Evolutionary conservation across 2,329 filamentous ascomycete species (phyloP), one percentile per base, ranked within the genome.

Genomic region (Elsinoe arachidis): DNA sequence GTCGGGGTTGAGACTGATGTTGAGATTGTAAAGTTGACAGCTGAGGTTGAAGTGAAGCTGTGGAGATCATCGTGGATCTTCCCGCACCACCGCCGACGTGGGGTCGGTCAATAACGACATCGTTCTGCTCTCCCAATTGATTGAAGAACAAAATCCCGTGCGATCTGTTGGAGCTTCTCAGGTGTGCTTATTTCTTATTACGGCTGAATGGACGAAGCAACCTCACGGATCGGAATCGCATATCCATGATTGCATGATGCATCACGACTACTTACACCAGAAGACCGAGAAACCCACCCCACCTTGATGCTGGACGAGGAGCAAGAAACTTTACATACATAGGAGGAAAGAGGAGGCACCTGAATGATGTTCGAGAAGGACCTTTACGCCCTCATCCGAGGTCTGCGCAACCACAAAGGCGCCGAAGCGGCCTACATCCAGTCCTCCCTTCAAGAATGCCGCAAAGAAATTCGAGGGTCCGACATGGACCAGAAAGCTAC

Each of bases 401-500:
- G 93, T 67, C 78, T 99, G 69, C 86, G 93, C 64, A 93, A 92
- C 71, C 91, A 97, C 77, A 96, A 96, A 73, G 92, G 92, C 66
- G 87, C 86, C 69, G 93, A 99, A 76, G 88, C 87, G 71, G 90
- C 95, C 70, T 99, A 97, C 73, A 95, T 99, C 60, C 87, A 95
- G 69, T 86, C 89, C 72, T 90, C 86, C 68, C 76, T 97, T 69
- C 91, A 90, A 77, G 93, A 99, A 87, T 99, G 93, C 73, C 89
- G 91, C 66, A 80, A 85, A 68, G 93, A 99, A 73, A 90, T 97
- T 70, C 87, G 86, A 70, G 87, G 88, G 64, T 87, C 92, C 74
- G 93, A 99, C 73, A 93, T 96, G 87, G 91, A 97, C 75, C 81
- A 96, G 73, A 99, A 99, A 78, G 91, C 93, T 17, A 97, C 90